These are phyloP conservation scores for Umbelopsis vinacea DNA, from an alignment of 192 early-diverging fungal genomes.

Conservation along the genomic window DNA sequence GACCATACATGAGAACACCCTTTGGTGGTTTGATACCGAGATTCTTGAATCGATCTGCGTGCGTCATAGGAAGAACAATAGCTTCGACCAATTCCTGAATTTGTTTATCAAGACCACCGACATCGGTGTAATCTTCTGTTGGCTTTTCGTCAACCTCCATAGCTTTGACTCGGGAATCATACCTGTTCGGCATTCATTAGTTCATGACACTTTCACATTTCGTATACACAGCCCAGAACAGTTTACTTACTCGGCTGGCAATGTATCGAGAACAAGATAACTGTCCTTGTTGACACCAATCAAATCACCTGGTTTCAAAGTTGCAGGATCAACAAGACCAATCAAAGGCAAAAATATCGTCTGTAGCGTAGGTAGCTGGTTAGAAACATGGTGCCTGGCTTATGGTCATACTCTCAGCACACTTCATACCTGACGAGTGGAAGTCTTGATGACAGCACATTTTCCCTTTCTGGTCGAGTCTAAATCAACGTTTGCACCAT, in stretches of 20 bases:
- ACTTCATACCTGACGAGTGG: slow-evolving; percentile 84
- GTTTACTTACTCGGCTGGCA: slow-evolving; percentile 85
- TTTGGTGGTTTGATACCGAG: slow-evolving; percentile 88
- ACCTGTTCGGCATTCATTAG: slow-evolving; percentile 47
- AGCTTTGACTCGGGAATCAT: slow-evolving; percentile 97
- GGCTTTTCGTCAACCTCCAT: slow-evolving; percentile 99
- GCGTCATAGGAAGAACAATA: slow-evolving; percentile 86
- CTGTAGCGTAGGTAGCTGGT: slow-evolving; percentile 39
- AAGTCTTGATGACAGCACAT: slow-evolving; percentile 96
- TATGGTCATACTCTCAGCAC: neutral
- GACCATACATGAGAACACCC: slow-evolving; percentile 85
- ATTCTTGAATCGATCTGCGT: slow-evolving; percentile 84
- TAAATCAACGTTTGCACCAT: slow-evolving; percentile 92
- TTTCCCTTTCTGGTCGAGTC: slow-evolving; percentile 94
- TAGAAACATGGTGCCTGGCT: neutral
- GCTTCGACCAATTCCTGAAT: slow-evolving; percentile 89
- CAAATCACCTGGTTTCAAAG: slow-evolving; percentile 93
- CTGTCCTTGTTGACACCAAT: slow-evolving; percentile 99
- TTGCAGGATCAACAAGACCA: slow-evolving; percentile 88
- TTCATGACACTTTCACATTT: too few relatives aligned
- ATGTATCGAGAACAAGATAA: slow-evolving; percentile 92
- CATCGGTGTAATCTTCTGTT: slow-evolving; percentile 95
- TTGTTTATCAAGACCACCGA: slow-evolving; percentile 90
- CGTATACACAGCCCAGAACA: too few relatives aligned
- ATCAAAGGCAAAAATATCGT: slow-evolving; percentile 97